Percentiles rank a stretch among this genome's conserved stretches.
Evolutionary conservation across 441 rosid species (phyloP).

Genomic region (Daphne laureola): DNA sequence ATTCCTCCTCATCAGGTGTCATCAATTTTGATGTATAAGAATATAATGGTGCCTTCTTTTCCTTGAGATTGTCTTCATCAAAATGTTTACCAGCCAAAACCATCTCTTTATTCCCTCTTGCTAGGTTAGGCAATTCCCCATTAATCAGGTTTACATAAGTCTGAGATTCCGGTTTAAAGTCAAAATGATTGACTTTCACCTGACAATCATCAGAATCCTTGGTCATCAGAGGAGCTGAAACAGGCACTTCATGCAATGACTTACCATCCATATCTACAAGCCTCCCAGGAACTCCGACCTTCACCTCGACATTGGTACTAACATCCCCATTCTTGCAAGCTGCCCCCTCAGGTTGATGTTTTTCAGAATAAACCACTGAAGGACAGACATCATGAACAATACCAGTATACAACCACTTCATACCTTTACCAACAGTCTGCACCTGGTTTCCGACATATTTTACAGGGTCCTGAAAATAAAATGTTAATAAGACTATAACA

Average conservation of each 20-base stretch:
- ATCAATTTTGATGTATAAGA: slow-evolving; percentile 15
- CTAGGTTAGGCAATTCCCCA: slow-evolving; percentile 11
- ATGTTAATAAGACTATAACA: slow-evolving; percentile 11
- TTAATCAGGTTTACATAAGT: slow-evolving; percentile 12
- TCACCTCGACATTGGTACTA: slow-evolving; percentile 15
- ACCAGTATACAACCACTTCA: slow-evolving; percentile 39
- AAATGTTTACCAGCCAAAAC: slow-evolving; percentile 8
- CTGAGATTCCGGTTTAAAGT: slow-evolving; percentile 14
- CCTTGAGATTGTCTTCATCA: slow-evolving; percentile 1
- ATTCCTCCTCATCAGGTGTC: slow-evolving; percentile 16
- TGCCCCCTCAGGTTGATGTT: slow-evolving; percentile 24
- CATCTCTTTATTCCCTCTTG: slow-evolving; percentile 7
- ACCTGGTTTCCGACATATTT: slow-evolving; percentile 49
- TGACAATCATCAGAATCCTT: slow-evolving; percentile 12
- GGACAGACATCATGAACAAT: slow-evolving; percentile 30
- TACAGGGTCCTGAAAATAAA: slow-evolving; percentile 32
- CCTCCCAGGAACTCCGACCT: slow-evolving; percentile 14
- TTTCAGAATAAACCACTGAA: slow-evolving; percentile 20
- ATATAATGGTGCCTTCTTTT: slow-evolving; percentile 10
- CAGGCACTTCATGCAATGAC: slow-evolving; percentile 15
- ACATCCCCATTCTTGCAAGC: slow-evolving; percentile 14
- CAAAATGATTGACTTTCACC: slow-evolving; percentile 10
- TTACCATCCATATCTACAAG: slow-evolving; percentile 10
- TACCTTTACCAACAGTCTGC: slow-evolving; percentile 29
- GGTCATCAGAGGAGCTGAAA: slow-evolving; percentile 13